phyloP scores from a whole-genome alignment of 345 rosid genomes.

The Eucalyptus dawsonii region DNA sequence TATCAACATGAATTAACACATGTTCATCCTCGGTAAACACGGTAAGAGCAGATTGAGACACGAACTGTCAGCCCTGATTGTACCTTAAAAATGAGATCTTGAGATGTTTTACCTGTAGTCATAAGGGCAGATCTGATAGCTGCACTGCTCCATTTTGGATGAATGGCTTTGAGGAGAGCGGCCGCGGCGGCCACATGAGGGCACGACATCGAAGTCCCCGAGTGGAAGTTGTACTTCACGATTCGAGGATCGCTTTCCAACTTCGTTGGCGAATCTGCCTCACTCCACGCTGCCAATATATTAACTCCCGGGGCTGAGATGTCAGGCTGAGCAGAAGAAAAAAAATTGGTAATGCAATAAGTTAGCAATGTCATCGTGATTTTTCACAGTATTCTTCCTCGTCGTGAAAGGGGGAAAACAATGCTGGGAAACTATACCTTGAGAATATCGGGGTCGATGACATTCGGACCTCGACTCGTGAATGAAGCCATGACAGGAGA shows the following conservation, averaged over 20 bases:
- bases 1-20: background rate
- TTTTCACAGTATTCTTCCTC: background rate
- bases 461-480: conserved; percentile 66
- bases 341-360: background rate
- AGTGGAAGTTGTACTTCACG: conserved; percentile 23
- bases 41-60: background rate
- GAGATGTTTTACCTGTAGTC: conserved; percentile 29
- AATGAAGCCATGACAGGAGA: conserved; percentile 69
- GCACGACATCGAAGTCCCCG: conserved; percentile 93
- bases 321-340: conserved; percentile 44
- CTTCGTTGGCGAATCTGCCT: conserved; percentile 33
- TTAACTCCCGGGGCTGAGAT: conserved; percentile 71
- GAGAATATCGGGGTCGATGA: conserved; percentile 45
- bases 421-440: conserved; percentile 30
- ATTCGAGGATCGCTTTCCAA: conserved; percentile 21
- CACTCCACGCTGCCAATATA: conserved; percentile 84
- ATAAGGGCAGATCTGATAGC: conserved; percentile 77
- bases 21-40: background rate
- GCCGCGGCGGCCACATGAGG: conserved; percentile 82
- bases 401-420: background rate
- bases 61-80: background rate
- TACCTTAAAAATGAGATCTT: background rate
- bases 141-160: conserved; percentile 77
- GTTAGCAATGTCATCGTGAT: background rate
- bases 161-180: conserved; percentile 62